A percentile compares a stretch with the other conserved stretches of the same genome.
Conservation (phyloP, 345 rosid genomes). For the Pistacia vera region DNA sequence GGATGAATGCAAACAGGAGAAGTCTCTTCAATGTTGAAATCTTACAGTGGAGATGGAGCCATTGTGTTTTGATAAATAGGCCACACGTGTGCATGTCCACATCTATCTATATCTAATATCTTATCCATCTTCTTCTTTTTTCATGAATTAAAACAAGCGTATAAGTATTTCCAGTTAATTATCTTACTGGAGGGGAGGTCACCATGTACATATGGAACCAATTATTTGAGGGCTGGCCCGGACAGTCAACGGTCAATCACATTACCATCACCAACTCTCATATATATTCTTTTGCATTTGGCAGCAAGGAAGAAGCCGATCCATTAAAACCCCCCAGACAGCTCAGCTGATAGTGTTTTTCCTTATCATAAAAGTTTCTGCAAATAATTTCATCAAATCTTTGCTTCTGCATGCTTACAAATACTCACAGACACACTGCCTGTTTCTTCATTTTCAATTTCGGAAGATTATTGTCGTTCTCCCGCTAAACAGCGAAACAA, state of each 20-base stretch:
- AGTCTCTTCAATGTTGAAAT: too few species aligned
- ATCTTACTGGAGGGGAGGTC: too few species aligned
- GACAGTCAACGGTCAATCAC: slow-evolving; percentile 21
- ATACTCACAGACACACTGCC: not conserved
- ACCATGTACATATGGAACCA: not conserved
- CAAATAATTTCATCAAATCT: too few species aligned
- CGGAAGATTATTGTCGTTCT: not conserved
- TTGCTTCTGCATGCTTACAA: not conserved
- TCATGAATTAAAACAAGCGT: too few species aligned
- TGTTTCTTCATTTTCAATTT: slow-evolving; percentile 7
- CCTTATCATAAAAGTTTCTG: too few species aligned
- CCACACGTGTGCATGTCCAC: slow-evolving; percentile 43
- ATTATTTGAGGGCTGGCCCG: not conserved
- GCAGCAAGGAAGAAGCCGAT: slow-evolving; percentile 10
- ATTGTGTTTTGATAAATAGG: slow-evolving; percentile 24
- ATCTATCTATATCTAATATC: slow-evolving; percentile 17
- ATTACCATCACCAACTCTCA: not conserved
- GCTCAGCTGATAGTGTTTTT: not conserved
- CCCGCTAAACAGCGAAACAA: slow-evolving; percentile 31
- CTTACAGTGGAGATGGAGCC: too few species aligned
- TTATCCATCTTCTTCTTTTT: not conserved
- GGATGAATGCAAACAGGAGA: too few species aligned
- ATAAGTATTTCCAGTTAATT: too few species aligned
- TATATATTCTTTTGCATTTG: slow-evolving; percentile 1
- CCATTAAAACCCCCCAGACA: not conserved